A percentile compares a stretch with the other conserved stretches of the same genome.
These are phyloP conservation scores for Aureobasidium lini DNA, from an alignment of 2,329 filamentous ascomycete species.

Conservation along the genomic window DNA sequence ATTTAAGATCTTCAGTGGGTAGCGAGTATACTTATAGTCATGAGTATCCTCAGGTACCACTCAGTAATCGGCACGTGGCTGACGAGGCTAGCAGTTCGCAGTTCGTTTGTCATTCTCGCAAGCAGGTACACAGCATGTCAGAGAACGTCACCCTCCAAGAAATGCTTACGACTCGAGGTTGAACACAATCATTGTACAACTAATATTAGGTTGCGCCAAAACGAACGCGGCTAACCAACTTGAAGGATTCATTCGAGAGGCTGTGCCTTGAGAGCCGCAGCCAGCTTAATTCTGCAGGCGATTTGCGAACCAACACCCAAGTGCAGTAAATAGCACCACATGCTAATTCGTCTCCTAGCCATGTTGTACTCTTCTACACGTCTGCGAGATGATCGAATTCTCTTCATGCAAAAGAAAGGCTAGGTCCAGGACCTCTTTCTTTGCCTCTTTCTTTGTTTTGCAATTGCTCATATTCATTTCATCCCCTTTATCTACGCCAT, in stretches of 20 bases:
- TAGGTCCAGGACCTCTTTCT: neutral
- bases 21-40: neutral
- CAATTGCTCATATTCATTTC: constrained; percentile 1
- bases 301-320: constrained; percentile 10
- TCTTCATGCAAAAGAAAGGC: neutral
- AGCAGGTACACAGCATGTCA: neutral
- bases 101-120: neutral
- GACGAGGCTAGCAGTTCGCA: neutral
- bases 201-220: constrained; percentile 7
- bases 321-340: constrained; percentile 11
- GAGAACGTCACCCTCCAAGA: neutral
- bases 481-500: neutral
- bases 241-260: neutral
- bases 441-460: neutral
- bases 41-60: neutral
- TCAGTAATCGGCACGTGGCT: neutral
- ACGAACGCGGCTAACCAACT: neutral
- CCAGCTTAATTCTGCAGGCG: neutral
- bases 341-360: neutral
- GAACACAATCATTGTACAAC: neutral
- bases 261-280: neutral
- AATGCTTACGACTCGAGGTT: constrained; percentile 4
- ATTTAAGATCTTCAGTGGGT: neutral
- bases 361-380: neutral
- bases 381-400: neutral